Evolutionary conservation across 2,329 filamentous ascomycete genomes (phyloP).

Genomic region (Fusarium sulawesiense): DNA sequence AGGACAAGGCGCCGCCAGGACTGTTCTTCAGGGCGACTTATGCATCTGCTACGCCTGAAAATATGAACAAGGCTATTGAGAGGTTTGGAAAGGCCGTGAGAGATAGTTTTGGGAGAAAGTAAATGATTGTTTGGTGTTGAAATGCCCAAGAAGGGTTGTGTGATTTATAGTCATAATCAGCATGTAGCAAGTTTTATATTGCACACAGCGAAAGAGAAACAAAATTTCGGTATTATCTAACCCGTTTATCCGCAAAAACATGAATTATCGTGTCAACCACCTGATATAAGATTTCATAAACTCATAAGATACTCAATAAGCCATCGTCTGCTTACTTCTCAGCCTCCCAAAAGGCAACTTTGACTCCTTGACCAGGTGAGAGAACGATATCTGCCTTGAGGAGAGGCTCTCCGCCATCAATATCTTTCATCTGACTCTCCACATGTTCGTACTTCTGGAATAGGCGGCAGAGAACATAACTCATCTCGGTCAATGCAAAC

Average conservation of each 20-base stretch:
- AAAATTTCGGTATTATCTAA: neutral
- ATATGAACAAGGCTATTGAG: conserved; percentile 77
- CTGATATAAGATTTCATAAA: neutral
- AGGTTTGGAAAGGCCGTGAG: conserved; percentile 81
- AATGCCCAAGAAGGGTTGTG: neutral
- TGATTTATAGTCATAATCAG: neutral
- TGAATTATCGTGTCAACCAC: neutral
- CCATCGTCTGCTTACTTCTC: conserved; percentile 39
- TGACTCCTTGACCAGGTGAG: conserved; percentile 68
- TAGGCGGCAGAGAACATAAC: conserved; percentile 76
- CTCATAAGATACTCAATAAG: neutral
- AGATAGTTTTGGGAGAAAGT: conserved; percentile 60
- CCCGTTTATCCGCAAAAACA: neutral
- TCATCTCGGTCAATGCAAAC: conserved; percentile 82
- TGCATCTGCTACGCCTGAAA: conserved; percentile 78
- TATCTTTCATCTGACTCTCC: conserved; percentile 65
- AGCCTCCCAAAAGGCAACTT: conserved; percentile 66
- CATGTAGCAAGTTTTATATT: neutral
- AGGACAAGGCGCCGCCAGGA: conserved; percentile 66
- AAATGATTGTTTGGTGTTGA: neutral
- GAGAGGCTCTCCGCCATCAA: conserved; percentile 65
- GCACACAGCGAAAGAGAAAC: neutral
- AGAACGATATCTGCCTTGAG: conserved; percentile 71
- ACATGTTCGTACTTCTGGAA: conserved; percentile 77
- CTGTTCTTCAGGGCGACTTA: conserved; percentile 93